Evolutionary conservation across 2,329 filamentous ascomycete genomes (phyloP).

Genomic region (Calonectria montana): DNA sequence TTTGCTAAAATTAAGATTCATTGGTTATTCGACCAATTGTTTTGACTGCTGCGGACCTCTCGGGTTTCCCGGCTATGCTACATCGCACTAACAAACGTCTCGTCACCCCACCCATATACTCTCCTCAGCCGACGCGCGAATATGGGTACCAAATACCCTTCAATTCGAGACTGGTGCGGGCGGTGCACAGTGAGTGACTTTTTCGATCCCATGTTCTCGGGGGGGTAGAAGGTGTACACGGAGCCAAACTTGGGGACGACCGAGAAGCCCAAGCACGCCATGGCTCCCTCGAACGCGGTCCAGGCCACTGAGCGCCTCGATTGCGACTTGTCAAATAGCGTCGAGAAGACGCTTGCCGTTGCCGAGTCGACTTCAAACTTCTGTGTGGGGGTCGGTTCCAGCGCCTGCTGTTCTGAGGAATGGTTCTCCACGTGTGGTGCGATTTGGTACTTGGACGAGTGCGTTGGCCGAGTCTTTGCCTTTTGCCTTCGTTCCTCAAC

Average conservation of each 20-base stretch:
- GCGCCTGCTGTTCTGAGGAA: not conserved
- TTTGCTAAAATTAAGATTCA: not conserved
- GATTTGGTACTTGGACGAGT: slow-evolving; percentile 50
- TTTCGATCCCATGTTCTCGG: slow-evolving; percentile 36
- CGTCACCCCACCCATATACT: slow-evolving; percentile 50
- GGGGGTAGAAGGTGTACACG: slow-evolving; percentile 52
- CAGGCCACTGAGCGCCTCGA: slow-evolving; percentile 47
- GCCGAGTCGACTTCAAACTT: slow-evolving; percentile 50
- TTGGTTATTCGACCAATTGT: not conserved
- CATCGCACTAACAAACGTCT: slow-evolving; percentile 35
- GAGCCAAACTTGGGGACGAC: slow-evolving; percentile 54
- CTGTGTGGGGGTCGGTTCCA: not conserved
- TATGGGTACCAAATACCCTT: slow-evolving; percentile 43
- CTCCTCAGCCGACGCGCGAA: slow-evolving; percentile 47
- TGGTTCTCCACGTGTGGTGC: slow-evolving; percentile 5
- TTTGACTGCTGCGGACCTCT: not conserved
- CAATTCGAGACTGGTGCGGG: slow-evolving; percentile 50
- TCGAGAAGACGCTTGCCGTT: slow-evolving; percentile 52
- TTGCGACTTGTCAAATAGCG: slow-evolving; percentile 46
- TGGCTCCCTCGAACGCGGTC: slow-evolving; percentile 53
- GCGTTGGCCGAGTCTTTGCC: slow-evolving; percentile 55
- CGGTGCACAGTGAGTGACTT: slow-evolving; percentile 50
- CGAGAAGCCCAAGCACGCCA: slow-evolving; percentile 55
- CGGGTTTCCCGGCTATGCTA: not conserved
- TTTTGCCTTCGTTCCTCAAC: slow-evolving; percentile 53